A percentile compares a stretch with the other conserved stretches of the same genome.
These are phyloP conservation scores for Nemania sp. DNA, from an alignment of 2,329 filamentous ascomycete genomes.

Conservation along the genomic window DNA sequence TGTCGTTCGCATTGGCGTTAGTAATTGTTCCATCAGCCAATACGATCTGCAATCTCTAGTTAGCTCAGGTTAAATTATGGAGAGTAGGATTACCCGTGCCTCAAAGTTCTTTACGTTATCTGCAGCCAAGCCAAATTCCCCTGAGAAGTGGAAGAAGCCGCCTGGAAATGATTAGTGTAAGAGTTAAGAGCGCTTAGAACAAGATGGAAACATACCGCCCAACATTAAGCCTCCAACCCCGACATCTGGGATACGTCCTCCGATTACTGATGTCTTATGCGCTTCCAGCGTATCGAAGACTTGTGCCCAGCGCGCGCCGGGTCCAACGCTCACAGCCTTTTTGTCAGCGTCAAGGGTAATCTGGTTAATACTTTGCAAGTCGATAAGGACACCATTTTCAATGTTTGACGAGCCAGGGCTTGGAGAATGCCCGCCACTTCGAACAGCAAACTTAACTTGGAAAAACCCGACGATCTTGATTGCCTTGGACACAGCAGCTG, in stretches of 20 bases:
- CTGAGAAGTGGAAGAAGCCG: slow-evolving; percentile 4
- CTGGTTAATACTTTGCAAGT: background rate
- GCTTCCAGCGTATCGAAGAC: background rate
- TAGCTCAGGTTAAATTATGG: background rate
- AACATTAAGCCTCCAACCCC: background rate
- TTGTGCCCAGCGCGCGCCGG: background rate
- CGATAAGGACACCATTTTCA: background rate
- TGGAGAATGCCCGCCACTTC: slow-evolving; percentile 9
- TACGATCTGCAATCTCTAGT: slow-evolving; percentile 7
- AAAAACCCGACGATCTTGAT: slow-evolving; percentile 36
- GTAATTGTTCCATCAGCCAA: background rate
- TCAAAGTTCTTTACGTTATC: slow-evolving; percentile 1
- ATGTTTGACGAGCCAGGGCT: slow-evolving; percentile 6
- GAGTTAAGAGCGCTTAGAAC: background rate
- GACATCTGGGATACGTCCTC: background rate
- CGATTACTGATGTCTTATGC: background rate
- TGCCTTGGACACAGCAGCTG: slow-evolving; percentile 23
- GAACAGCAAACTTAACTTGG: slow-evolving; percentile 17
- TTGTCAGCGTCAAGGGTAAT: background rate
- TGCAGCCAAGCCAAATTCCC: background rate
- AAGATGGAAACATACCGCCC: background rate
- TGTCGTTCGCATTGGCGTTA: background rate
- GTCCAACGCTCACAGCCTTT: background rate
- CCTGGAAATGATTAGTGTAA: background rate
- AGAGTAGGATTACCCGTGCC: background rate